phyloP scores from a whole-genome alignment of 2,329 filamentous ascomycete species.

The Metarhizium guizhouense region DNA sequence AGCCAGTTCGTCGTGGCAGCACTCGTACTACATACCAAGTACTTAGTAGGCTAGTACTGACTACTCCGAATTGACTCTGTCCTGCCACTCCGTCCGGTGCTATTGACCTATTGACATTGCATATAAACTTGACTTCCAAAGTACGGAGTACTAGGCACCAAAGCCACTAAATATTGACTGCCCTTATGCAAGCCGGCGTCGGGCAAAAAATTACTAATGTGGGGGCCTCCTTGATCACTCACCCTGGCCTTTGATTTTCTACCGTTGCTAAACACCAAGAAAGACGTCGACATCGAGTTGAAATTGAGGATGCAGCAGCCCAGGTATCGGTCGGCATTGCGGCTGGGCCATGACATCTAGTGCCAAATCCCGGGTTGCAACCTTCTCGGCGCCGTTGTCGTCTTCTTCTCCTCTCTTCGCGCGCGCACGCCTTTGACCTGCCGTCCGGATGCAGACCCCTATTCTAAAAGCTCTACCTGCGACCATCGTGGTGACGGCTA shows the following conservation, averaged over 20 bases:
- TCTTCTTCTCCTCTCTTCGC: neutral
- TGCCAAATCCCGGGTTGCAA: neutral
- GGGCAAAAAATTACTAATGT: neutral
- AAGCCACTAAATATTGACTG: too few relatives aligned
- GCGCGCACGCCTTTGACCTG: conserved; percentile 7
- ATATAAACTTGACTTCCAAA: too few relatives aligned
- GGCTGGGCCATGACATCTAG: neutral
- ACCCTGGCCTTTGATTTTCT: neutral
- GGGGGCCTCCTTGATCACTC: neutral
- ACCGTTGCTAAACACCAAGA: neutral
- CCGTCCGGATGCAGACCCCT: conserved; percentile 21
- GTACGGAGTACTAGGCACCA: too few relatives aligned
- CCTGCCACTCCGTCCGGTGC: too few relatives aligned
- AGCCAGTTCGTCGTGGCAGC: too few relatives aligned
- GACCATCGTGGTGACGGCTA: conserved; percentile 13
- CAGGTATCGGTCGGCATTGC: neutral
- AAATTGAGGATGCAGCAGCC: neutral
- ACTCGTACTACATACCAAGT: too few relatives aligned
- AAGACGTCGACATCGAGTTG: neutral
- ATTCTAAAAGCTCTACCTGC: conserved; percentile 20
- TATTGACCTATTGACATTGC: too few relatives aligned
- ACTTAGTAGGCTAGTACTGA: too few relatives aligned
- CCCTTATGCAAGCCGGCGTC: neutral
- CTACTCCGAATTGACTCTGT: too few relatives aligned
- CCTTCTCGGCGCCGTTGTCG: neutral